Evolutionary conservation across 140 eudicot species (phyloP).

Genomic region (Bidens hawaiensis): DNA sequence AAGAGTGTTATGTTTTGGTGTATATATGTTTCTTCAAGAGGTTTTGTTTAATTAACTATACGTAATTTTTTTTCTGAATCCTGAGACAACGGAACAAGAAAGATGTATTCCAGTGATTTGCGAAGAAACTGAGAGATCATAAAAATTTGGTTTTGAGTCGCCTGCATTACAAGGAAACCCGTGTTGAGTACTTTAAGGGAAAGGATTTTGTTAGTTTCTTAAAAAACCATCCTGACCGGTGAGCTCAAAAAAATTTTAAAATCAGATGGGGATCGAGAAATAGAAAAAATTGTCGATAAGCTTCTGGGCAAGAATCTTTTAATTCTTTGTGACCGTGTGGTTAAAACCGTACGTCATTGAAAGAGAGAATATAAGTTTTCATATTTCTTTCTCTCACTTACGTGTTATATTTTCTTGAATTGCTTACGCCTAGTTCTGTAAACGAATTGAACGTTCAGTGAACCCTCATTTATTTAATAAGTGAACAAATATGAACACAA

Average conservation of each 20-base stretch:
- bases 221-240: conserved; percentile 82
- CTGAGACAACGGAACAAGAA: conserved; percentile 89
- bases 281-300: conserved; percentile 73
- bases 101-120: conserved; percentile 85
- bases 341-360: conserved; percentile 96
- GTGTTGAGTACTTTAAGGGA: conserved; percentile 97
- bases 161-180: conserved; percentile 97
- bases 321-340: conserved; percentile 98
- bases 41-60: neutral
- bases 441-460: too few species aligned
- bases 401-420: neutral
- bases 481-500: too few species aligned
- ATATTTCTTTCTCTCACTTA: neutral
- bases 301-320: conserved; percentile 78
- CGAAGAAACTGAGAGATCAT: conserved; percentile 95
- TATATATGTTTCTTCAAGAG: neutral
- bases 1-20: neutral
- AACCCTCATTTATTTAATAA: too few species aligned
- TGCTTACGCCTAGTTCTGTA: neutral
- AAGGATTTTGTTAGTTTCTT: conserved; percentile 87
- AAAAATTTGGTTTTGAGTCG: conserved; percentile 92
- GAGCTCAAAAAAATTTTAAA: conserved; percentile 79
- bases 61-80: conserved; percentile 4
- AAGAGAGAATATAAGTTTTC: conserved; percentile 74
- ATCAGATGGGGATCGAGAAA: conserved; percentile 71